phyloP scores from a whole-genome alignment of 1,284 basidiomycete genomes.

The Cronartium quercuum region DNA sequence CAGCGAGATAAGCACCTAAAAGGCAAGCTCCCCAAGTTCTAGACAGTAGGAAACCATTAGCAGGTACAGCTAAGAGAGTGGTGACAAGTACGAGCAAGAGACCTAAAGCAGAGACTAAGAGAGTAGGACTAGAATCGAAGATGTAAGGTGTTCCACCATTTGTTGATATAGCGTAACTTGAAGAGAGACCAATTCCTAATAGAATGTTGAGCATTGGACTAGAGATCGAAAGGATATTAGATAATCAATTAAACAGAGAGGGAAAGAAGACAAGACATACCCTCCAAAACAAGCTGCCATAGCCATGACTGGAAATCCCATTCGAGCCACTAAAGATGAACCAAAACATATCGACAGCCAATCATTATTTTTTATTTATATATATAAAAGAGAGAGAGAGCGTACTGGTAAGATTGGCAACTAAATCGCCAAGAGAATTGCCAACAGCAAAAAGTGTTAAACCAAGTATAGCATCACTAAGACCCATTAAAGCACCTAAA shows the following conservation, averaged over 20 bases:
- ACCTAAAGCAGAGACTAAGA: slow-evolving; percentile 74
- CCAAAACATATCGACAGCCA: not conserved
- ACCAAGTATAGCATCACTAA: slow-evolving; percentile 95
- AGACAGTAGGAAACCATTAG: slow-evolving; percentile 73
- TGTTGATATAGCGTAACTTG: slow-evolving; percentile 63
- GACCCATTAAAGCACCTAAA: slow-evolving; percentile 52
- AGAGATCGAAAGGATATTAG: not conserved
- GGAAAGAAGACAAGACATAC: slow-evolving; percentile 42
- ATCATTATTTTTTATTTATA: not conserved
- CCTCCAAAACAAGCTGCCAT: slow-evolving; percentile 50
- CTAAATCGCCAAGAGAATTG: slow-evolving; percentile 90
- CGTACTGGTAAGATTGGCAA: slow-evolving; percentile 79
- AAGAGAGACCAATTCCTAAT: slow-evolving; percentile 75
- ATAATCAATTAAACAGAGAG: not conserved
- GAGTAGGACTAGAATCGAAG: slow-evolving; percentile 73
- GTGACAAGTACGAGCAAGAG: slow-evolving; percentile 65
- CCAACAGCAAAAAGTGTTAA: slow-evolving; percentile 93
- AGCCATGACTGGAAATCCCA: slow-evolving; percentile 43
- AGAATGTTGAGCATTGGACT: slow-evolving; percentile 93
- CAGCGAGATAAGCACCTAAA: slow-evolving; percentile 63
- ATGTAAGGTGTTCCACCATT: slow-evolving; percentile 55
- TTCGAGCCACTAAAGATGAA: slow-evolving; percentile 6
- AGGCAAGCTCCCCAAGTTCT: slow-evolving; percentile 72
- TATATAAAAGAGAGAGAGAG: not conserved
- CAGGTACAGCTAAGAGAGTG: slow-evolving; percentile 76